These are phyloP conservation scores for Acrodontium crateriforme DNA, from an alignment of 2,329 filamentous ascomycete genomes.

Conservation along the genomic window DNA sequence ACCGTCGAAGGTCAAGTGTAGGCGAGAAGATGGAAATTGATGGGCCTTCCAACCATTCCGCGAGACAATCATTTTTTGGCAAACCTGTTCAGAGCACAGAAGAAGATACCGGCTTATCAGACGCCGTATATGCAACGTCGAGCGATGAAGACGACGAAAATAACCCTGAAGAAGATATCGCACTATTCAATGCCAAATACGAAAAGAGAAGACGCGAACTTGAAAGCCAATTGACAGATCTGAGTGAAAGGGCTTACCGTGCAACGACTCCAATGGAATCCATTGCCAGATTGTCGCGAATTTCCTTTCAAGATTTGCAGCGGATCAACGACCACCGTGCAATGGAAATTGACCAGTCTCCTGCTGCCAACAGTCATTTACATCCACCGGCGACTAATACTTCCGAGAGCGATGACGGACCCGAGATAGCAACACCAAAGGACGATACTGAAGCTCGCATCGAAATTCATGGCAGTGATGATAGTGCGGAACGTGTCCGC, in stretches of 20 bases:
- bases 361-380: conserved; percentile 1
- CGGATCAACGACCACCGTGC: conserved; percentile 12
- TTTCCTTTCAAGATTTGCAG: conserved; percentile 21
- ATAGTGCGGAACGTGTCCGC: conserved; percentile 7
- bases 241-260: conserved; percentile 28
- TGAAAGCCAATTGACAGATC: conserved; percentile 29
- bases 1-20: neutral
- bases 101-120: conserved; percentile 9
- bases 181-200: conserved; percentile 33
- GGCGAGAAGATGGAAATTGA: conserved; percentile 17
- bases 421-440: conserved; percentile 20
- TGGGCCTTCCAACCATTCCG: conserved; percentile 12
- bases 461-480: conserved; percentile 13
- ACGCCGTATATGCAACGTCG: conserved; percentile 13
- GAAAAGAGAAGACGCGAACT: conserved; percentile 31
- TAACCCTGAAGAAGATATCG: conserved; percentile 33
- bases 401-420: conserved; percentile 18
- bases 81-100: conserved; percentile 10
- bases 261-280: conserved; percentile 30
- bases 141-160: conserved; percentile 35
- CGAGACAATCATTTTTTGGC: conserved; percentile 20
- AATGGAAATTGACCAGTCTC: conserved; percentile 15
- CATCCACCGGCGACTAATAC: conserved; percentile 12
- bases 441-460: conserved; percentile 14
- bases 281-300: conserved; percentile 27